Percentiles rank a stretch among this genome's conserved stretches.
Evolutionary conservation across 2,329 filamentous ascomycete species (phyloP).

Genomic region (Fusarium pseudonygamai): DNA sequence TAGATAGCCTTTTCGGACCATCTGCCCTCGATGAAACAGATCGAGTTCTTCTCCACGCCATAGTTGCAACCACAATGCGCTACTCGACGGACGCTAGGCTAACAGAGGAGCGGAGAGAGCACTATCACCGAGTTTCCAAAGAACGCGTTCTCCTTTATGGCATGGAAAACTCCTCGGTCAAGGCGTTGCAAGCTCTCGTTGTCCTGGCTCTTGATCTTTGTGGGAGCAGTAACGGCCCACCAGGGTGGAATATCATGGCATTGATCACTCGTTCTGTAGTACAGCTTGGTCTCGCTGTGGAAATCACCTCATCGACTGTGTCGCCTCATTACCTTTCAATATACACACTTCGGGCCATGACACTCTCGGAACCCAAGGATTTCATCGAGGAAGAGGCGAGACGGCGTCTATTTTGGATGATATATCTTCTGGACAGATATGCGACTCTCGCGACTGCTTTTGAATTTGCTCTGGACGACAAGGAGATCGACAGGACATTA

Average conservation of each 20-base stretch:
- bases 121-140: constrained; percentile 84
- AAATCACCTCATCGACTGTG: constrained; percentile 80
- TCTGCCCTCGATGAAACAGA: constrained; percentile 82
- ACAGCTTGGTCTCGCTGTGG: constrained; percentile 85
- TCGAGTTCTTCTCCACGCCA: constrained; percentile 83
- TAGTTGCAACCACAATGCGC: constrained; percentile 86
- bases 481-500: constrained; percentile 86
- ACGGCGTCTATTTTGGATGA: constrained; percentile 90
- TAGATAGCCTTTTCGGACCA: constrained; percentile 84
- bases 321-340: constrained; percentile 85
- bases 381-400: constrained; percentile 92
- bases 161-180: constrained; percentile 89
- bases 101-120: constrained; percentile 75
- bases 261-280: constrained; percentile 89
- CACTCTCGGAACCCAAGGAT: constrained; percentile 81
- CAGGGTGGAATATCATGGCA: constrained; percentile 91
- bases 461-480: constrained; percentile 88
- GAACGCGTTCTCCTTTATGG: constrained; percentile 88
- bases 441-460: constrained; percentile 92
- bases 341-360: constrained; percentile 86
- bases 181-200: constrained; percentile 85
- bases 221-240: constrained; percentile 87
- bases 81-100: constrained; percentile 83
- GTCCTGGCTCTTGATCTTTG: constrained; percentile 87
- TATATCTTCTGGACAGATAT: constrained; percentile 89